Evolutionary conservation across 352 stramenopile genomes (phyloP), one percentile per base, ranked within the genome.

Genomic region (Plasmopara muralis): DNA sequence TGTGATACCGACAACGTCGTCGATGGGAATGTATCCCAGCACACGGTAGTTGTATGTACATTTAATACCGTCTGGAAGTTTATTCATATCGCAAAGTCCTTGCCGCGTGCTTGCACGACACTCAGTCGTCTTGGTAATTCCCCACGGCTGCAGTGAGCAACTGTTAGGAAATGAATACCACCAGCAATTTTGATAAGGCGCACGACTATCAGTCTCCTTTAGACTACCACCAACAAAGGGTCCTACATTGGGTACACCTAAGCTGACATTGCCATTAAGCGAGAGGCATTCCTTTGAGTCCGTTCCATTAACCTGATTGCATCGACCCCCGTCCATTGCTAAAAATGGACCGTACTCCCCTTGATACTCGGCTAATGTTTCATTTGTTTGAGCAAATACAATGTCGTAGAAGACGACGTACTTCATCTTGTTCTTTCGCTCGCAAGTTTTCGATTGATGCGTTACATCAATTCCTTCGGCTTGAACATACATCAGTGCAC

Each of bases 401-500:
- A 87, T 66, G 20, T 85, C 71, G 58, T 87, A 90, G 46, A 87
- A 87, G 41, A 85, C 77, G 18, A 90, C 57, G 53, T 76, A 88
- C 48, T 72, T 43, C 69, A 90, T 87, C 18, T 61, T 56, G 57
- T 82, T 87, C 59, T 90, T 90, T 47, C 80, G 75, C 37, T 54
- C 37, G 56, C 80, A 90, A 12, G 51, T 62, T 9, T 70, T 42
- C 1, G 54, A 44, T 2, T 38, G 39, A 43, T 58, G 30, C 41
- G 55, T 28, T 37, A 73, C 50, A 60, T 87, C 69, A 53, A 93
- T 93, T 30, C 79, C 70, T 52, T 93, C 82, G 6, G 79, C 76
- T 60, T 89, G 79, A 0, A 90, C 77, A 51, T 85, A 93, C 75
- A 83, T 88, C 43, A 93, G 64, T 16, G 79, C 70, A 7, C 82